Evolutionary conservation across 495 filamentous ascomycete species (phyloP).

Genomic region (Aspergillus cristatus): DNA sequence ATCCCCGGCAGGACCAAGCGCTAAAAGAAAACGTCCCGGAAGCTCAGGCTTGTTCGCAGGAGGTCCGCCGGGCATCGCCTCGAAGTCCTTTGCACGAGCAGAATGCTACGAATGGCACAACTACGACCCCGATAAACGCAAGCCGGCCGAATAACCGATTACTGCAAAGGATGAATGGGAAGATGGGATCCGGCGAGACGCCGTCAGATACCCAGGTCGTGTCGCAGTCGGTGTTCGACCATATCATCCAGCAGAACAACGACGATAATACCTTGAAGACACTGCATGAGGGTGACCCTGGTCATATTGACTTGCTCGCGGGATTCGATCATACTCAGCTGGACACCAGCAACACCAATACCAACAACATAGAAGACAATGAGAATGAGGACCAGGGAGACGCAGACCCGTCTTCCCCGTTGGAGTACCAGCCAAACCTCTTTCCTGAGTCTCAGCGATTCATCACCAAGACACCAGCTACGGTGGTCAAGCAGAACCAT

Average conservation of each 20-base stretch:
- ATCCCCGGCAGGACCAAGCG: constrained; percentile 3
- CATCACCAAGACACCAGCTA: constrained; percentile 33
- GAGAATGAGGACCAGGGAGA: constrained; percentile 16
- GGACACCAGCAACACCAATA: constrained; percentile 18
- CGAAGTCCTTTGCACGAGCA: constrained; percentile 5
- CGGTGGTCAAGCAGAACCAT: constrained; percentile 24
- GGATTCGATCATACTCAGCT: constrained; percentile 25
- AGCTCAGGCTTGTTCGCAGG: neutral
- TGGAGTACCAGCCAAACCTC: constrained; percentile 29
- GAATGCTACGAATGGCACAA: constrained; percentile 11
- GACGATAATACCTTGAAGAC: constrained; percentile 31
- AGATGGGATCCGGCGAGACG: constrained; percentile 27
- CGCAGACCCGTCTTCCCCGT: constrained; percentile 26
- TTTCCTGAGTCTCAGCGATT: constrained; percentile 45
- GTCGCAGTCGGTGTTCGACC: constrained; percentile 44
- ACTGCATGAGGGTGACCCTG: constrained; percentile 36
- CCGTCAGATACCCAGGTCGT: constrained; percentile 45
- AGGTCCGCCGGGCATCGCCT: constrained; percentile 2
- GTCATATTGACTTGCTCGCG: constrained; percentile 40
- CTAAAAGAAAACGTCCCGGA: neutral
- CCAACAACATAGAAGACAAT: constrained; percentile 31
- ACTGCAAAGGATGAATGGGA: constrained; percentile 2
- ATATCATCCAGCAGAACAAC: constrained; percentile 29
- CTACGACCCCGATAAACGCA: too few relatives aligned
- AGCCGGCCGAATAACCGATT: too few relatives aligned